These are phyloP conservation scores for Homolaphlyctis polyrhiza DNA, from an alignment of 371 early-diverging fungal species.

Conservation along the genomic window DNA sequence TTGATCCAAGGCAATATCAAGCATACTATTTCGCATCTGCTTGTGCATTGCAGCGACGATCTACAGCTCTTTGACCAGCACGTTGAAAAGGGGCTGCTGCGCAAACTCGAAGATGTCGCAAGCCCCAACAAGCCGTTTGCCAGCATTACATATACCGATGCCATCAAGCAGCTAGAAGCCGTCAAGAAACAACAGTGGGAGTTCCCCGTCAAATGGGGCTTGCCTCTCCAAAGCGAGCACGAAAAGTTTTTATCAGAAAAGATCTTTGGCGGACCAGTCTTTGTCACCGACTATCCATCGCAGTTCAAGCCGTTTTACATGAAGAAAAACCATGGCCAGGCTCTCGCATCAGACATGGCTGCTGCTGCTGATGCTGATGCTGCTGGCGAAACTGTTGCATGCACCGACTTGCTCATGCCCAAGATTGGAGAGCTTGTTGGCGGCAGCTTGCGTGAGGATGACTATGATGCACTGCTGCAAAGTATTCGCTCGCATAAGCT, in stretches of 20 bases:
- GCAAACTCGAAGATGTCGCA: constrained; percentile 35
- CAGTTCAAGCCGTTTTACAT: constrained; percentile 89
- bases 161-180: constrained; percentile 60
- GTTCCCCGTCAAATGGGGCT: constrained; percentile 73
- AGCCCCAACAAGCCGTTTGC: constrained; percentile 54
- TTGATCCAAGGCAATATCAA: constrained; percentile 41
- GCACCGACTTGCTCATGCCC: constrained; percentile 86
- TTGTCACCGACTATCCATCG: constrained; percentile 86
- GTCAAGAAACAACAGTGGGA: constrained; percentile 34
- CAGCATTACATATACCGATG: constrained; percentile 78
- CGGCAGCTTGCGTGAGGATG: constrained; percentile 83
- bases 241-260: constrained; percentile 74
- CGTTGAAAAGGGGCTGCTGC: constrained; percentile 34
- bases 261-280: constrained; percentile 72
- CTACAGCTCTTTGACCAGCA: constrained; percentile 49
- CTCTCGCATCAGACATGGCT: constrained; percentile 12
- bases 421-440: constrained; percentile 86
- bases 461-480: constrained; percentile 45
- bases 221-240: constrained; percentile 78
- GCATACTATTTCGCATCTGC: constrained; percentile 34
- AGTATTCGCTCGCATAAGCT: constrained; percentile 56
- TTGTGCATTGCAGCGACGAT: constrained; percentile 50
- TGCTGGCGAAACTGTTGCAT: constrained; percentile 63
- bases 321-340: no score
- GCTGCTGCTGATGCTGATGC: neutral